Evolutionary conservation across 2,329 filamentous ascomycete genomes (phyloP).

Genomic region (Berkeleyomyces rouxiae): DNA sequence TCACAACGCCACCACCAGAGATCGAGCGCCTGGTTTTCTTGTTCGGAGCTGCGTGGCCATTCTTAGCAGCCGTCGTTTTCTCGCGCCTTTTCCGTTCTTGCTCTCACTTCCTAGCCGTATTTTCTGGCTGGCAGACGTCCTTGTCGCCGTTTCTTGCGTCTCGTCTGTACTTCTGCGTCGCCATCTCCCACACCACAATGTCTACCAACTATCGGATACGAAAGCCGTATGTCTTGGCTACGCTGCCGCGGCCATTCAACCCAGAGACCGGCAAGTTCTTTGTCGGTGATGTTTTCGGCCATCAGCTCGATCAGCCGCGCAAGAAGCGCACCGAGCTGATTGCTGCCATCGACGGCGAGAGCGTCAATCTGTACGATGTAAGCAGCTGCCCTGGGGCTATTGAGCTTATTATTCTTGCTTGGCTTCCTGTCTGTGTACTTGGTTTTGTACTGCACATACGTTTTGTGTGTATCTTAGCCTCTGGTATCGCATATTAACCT

Average conservation of each 20-base stretch:
- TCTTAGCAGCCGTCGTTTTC: not conserved
- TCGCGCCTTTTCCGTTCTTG: too few relatives aligned
- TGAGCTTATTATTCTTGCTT: not conserved
- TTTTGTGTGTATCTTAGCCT: not conserved
- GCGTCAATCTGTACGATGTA: conserved; percentile 50
- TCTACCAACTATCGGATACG: conserved; percentile 44
- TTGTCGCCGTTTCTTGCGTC: not conserved
- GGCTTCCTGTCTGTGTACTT: not conserved
- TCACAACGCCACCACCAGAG: not conserved
- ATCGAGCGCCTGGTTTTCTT: not conserved
- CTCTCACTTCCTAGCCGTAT: too few relatives aligned
- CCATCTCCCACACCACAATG: conserved; percentile 25
- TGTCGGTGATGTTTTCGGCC: conserved; percentile 44
- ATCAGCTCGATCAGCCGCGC: conserved; percentile 39
- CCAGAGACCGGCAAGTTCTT: conserved; percentile 30
- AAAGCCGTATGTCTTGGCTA: conserved; percentile 45
- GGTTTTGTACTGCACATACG: not conserved
- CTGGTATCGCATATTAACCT: conserved; percentile 14
- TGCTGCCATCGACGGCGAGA: conserved; percentile 48
- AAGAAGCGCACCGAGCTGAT: conserved; percentile 46
- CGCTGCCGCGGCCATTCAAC: conserved; percentile 42
- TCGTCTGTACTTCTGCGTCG: not conserved
- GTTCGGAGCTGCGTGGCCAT: not conserved
- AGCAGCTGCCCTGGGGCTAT: conserved; percentile 17
- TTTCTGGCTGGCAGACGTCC: not conserved